Base-by-base conservation (phyloP, 2,329 filamentous ascomycete species). In the Phaeomoniella chlamydospora region DNA sequence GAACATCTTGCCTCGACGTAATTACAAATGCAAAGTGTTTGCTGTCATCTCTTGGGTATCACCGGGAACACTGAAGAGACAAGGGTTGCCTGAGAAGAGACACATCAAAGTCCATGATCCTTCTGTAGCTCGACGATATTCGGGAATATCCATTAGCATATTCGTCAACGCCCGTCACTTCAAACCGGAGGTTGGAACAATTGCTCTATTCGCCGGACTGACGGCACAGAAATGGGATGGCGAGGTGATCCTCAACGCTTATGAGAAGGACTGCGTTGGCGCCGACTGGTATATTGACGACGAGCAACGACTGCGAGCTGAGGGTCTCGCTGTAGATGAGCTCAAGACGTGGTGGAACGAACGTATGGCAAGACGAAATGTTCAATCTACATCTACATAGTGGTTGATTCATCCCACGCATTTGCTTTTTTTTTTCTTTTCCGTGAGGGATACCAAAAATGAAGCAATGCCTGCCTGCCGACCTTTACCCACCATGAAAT, bases 61-160 rank as follows among this genome's bases (percentile, higher is more conserved):
- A 2, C 41, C 48, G 2, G 39, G 40, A 2, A 17, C 45, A 4
- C 44, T 51, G 15, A 44, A 44, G 26, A 43, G 44, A n/a, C 38
- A 42, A 1, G 42, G 42, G 19, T 50, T 49, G 37, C 46, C 49
- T 11, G 44, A 44, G 1, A 54, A 53, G 33, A 49, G 51, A 2
- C 49, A 53, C 32, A 36, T 54, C 34, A 48, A 50, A 17, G 43
- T 54, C 26, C 42, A 50, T 12, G 51, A 54, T 36, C 40, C 43
- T 6, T 45, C 44, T 14, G 44, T 49, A 16, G 19, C 16, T 34
- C 30, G 11, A 37, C 36, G 17, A 29, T 34, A 5, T 5, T 5
- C n/a, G 10, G 49, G 47, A 1, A 37, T 53, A 9, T 47, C 46
- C 6, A 37, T 54, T 15, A 49, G 49, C 11, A 45, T 52, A 3